These are phyloP conservation scores for Tuber indicum DNA, from an alignment of 495 filamentous ascomycete genomes.

Conservation along the genomic window DNA sequence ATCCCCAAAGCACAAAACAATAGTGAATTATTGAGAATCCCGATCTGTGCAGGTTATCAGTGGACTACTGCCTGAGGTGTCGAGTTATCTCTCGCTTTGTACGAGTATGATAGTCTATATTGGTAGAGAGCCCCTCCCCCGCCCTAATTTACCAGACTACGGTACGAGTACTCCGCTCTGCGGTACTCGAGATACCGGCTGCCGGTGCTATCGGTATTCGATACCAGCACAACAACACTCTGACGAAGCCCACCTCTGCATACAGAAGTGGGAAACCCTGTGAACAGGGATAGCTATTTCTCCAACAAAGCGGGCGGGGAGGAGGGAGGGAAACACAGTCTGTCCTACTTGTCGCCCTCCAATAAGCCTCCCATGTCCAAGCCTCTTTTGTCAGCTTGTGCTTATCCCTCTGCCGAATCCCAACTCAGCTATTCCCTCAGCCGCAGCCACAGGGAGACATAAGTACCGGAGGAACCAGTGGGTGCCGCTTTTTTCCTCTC, in stretches of 20 bases:
- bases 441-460: slow-evolving; percentile 28
- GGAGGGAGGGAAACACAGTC: neutral
- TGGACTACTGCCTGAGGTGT: neutral
- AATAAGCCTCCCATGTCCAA: slow-evolving; percentile 13
- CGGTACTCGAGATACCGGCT: too few relatives aligned
- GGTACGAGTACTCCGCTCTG: too few relatives aligned
- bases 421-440: slow-evolving; percentile 28
- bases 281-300: neutral
- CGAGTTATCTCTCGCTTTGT: neutral
- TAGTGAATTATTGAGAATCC: neutral
- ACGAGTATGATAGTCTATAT: neutral
- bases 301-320: neutral
- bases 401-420: slow-evolving; percentile 14
- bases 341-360: neutral
- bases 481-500: neutral
- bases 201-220: too few relatives aligned
- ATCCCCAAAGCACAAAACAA: neutral
- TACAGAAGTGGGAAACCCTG: neutral
- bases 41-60: neutral
- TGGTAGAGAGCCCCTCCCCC: neutral
- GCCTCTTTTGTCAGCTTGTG: slow-evolving; percentile 26
- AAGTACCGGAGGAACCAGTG: slow-evolving; percentile 13
- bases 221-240: neutral
- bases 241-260: neutral
- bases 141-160: neutral